Percentiles rank a stretch among this genome's conserved stretches.
Evolutionary conservation across 2,329 filamentous ascomycete species (phyloP).

Genomic region (Calonectria pauciramosa): DNA sequence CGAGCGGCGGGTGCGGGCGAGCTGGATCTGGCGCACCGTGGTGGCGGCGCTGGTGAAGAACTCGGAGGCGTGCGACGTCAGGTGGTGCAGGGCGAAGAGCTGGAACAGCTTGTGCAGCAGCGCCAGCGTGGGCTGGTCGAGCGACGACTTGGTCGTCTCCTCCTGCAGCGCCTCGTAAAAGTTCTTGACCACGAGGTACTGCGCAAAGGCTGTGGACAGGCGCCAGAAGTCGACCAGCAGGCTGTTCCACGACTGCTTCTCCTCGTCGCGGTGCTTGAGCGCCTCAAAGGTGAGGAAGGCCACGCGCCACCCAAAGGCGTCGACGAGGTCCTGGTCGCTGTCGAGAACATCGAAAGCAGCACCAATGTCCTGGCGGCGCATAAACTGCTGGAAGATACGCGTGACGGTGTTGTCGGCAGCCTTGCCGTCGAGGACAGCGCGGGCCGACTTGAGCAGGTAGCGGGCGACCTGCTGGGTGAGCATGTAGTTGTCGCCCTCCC

Average conservation of each 20-base stretch:
- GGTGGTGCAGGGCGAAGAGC: slow-evolving; percentile 77
- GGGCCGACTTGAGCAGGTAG: slow-evolving; percentile 82
- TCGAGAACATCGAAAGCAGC: slow-evolving; percentile 82
- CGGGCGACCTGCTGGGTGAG: slow-evolving; percentile 83
- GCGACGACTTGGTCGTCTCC: slow-evolving; percentile 62
- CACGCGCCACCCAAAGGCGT: slow-evolving; percentile 82
- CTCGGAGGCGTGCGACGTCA: slow-evolving; percentile 78
- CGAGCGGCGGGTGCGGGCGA: slow-evolving; percentile 76
- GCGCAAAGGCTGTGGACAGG: slow-evolving; percentile 80
- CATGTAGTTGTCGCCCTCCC: slow-evolving; percentile 89
- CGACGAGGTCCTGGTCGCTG: slow-evolving; percentile 77
- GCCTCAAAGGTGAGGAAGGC: slow-evolving; percentile 83
- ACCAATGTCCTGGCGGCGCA: slow-evolving; percentile 76
- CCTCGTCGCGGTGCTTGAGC: slow-evolving; percentile 79
- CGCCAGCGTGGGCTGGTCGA: slow-evolving; percentile 69
- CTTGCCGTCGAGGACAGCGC: slow-evolving; percentile 76
- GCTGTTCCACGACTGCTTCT: slow-evolving; percentile 84
- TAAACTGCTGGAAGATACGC: slow-evolving; percentile 74
- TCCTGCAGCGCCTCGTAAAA: slow-evolving; percentile 66
- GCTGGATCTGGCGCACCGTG: slow-evolving; percentile 79
- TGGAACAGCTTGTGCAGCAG: slow-evolving; percentile 82
- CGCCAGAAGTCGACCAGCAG: slow-evolving; percentile 84
- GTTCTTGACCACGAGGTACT: slow-evolving; percentile 84
- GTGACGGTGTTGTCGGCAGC: slow-evolving; percentile 54
- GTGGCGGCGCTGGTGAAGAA: slow-evolving; percentile 80